These are phyloP conservation scores for Brassica incana DNA, from an alignment of 345 rosid genomes.

Conservation along the genomic window DNA sequence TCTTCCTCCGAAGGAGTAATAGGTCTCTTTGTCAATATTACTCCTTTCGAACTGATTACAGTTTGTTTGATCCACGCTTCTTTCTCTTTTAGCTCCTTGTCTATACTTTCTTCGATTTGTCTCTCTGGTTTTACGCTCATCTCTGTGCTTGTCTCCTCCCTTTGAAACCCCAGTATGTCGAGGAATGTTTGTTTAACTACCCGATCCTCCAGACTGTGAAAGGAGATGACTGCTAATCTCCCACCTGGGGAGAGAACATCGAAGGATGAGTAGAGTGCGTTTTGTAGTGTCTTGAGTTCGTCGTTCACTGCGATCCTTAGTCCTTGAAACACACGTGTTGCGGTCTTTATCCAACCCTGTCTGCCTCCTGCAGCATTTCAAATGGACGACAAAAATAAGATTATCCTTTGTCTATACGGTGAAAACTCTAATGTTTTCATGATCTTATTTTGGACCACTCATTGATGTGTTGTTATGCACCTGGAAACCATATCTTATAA, in stretches of 20 bases:
- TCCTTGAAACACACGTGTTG: slow-evolving; percentile 89
- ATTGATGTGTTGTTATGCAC: background rate
- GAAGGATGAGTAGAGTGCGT: slow-evolving; percentile 63
- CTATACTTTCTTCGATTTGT: slow-evolving; percentile 20
- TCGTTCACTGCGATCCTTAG: slow-evolving; percentile 91
- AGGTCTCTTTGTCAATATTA: slow-evolving; percentile 84
- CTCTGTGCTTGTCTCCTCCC: slow-evolving; percentile 31
- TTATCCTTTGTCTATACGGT: background rate
- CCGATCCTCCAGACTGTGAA: slow-evolving; percentile 95
- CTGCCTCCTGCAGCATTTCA: slow-evolving; percentile 60
- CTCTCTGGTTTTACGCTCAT: slow-evolving; percentile 24
- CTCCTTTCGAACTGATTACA: slow-evolving; percentile 61
- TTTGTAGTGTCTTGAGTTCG: slow-evolving; percentile 75
- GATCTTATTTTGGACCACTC: background rate
- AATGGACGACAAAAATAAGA: background rate
- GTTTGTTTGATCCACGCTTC: slow-evolving; percentile 70
- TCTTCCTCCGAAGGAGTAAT: slow-evolving; percentile 85
- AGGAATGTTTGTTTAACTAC: slow-evolving; percentile 91
- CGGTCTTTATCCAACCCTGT: slow-evolving; percentile 98
- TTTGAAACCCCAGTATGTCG: slow-evolving; percentile 48
- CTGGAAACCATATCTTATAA: background rate
- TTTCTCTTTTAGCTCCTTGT: slow-evolving; percentile 28
- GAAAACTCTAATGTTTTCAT: slow-evolving; percentile 9
- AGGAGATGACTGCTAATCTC: slow-evolving; percentile 86
- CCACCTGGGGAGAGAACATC: slow-evolving; percentile 88